phyloP scores from a whole-genome alignment of 2,329 filamentous ascomycete genomes.

The Byssoonygena ceratinophila region DNA sequence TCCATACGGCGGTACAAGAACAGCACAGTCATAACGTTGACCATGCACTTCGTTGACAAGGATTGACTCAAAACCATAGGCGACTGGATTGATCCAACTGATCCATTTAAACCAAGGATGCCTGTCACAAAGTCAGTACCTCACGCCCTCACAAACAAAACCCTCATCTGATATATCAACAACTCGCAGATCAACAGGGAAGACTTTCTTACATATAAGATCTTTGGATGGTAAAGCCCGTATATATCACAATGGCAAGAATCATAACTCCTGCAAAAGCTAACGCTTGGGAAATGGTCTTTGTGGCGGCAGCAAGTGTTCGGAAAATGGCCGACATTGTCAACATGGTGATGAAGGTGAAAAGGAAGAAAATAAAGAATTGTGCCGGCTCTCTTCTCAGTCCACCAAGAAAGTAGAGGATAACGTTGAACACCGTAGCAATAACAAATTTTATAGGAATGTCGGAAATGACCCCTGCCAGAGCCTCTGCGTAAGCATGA shows the following conservation, averaged over 20 bases:
- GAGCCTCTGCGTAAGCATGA: constrained; percentile 76
- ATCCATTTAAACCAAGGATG: constrained; percentile 58
- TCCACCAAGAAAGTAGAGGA: constrained; percentile 79
- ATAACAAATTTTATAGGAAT: constrained; percentile 73
- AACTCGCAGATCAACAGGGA: too few relatives aligned
- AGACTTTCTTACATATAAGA: constrained; percentile 19
- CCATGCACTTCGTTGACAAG: constrained; percentile 50
- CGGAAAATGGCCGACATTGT: constrained; percentile 51
- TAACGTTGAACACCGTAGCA: constrained; percentile 63
- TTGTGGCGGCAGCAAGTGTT: constrained; percentile 48
- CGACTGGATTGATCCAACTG: constrained; percentile 54
- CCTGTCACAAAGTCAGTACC: constrained; percentile 25
- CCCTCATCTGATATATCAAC: too few relatives aligned
- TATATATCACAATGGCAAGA: constrained; percentile 53
- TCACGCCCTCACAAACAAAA: constrained; percentile 6
- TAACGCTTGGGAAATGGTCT: constrained; percentile 54
- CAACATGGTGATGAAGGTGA: constrained; percentile 50
- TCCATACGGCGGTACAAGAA: constrained; percentile 37
- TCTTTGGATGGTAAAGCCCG: constrained; percentile 52
- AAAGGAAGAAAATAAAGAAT: constrained; percentile 56
- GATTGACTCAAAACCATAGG: constrained; percentile 55
- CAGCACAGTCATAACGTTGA: constrained; percentile 47
- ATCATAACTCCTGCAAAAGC: constrained; percentile 45
- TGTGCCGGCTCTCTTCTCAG: constrained; percentile 39
- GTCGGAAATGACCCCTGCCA: constrained; percentile 75